These are phyloP conservation scores for Meyerozyma carpophila DNA, from an alignment of 1,139 yeast species.

Conservation along the genomic window DNA sequence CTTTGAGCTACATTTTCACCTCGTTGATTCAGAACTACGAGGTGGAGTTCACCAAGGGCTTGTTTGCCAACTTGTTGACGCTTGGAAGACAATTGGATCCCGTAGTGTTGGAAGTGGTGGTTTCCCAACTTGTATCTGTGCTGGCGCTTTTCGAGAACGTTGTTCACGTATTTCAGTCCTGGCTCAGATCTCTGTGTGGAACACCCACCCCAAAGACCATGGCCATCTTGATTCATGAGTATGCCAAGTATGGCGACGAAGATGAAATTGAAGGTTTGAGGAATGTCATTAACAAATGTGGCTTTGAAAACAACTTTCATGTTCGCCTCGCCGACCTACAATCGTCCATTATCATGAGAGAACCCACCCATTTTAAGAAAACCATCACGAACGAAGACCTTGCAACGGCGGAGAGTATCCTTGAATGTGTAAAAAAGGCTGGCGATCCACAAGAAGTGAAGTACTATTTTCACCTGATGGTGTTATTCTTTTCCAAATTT, in stretches of 20 bases:
- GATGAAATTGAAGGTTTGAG: constrained; percentile 23
- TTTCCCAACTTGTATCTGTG: constrained; percentile 20
- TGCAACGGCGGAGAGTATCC: constrained; percentile 14
- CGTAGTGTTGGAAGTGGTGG: constrained; percentile 22
- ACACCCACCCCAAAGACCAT: constrained; percentile 24
- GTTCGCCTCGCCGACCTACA: constrained; percentile 22
- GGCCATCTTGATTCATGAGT: constrained; percentile 23
- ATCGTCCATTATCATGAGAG: constrained; percentile 21
- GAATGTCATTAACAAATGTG: constrained; percentile 15
- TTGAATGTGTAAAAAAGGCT: constrained; percentile 8
- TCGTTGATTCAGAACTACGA: constrained; percentile 31
- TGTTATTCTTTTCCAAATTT: constrained; percentile 14
- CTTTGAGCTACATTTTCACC: constrained; percentile 25
- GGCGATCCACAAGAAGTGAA: constrained; percentile 9
- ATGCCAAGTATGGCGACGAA: constrained; percentile 24
- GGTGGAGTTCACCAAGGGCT: constrained; percentile 22
- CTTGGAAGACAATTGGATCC: constrained; percentile 17
- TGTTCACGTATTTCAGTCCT: constrained; percentile 18
- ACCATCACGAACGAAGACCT: constrained; percentile 21
- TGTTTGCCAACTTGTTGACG: constrained; percentile 17
- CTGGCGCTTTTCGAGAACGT: constrained; percentile 31
- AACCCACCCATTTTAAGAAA: constrained; percentile 21
- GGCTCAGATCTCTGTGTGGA: constrained; percentile 21
- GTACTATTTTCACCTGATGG: constrained; percentile 15
- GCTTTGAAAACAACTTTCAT: constrained; percentile 18